phyloP scores from a whole-genome alignment of 2,329 filamentous ascomycete species.

The Calonectria henricotiae region DNA sequence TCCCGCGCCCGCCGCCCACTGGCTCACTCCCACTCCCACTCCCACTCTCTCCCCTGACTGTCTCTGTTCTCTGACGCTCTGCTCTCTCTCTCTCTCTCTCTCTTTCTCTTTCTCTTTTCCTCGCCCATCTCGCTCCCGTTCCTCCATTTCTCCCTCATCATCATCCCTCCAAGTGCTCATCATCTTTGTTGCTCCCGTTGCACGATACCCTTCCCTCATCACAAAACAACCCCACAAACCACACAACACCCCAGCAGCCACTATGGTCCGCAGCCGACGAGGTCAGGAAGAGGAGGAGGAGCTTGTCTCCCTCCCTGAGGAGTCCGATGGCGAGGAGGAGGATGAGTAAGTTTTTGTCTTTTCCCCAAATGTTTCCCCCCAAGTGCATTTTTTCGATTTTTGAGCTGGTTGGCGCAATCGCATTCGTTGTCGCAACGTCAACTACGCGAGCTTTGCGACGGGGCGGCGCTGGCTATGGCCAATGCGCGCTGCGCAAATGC shows the following conservation, averaged over 20 bases:
- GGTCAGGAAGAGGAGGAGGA: conserved; percentile 65
- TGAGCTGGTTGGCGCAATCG: conserved; percentile 38
- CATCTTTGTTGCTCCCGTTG: conserved; percentile 14
- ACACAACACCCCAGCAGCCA: conserved; percentile 5
- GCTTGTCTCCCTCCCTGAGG: conserved; percentile 70
- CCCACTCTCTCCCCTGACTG: conserved; percentile 22
- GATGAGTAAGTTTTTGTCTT: conserved; percentile 66
- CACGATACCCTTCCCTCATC: conserved; percentile 14
- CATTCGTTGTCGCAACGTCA: conserved; percentile 28
- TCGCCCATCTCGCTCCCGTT: conserved; percentile 8
- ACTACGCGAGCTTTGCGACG: conserved; percentile 40
- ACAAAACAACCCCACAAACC: conserved; percentile 16
- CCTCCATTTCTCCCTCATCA: conserved; percentile 20
- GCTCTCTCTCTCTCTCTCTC: conserved; percentile 25
- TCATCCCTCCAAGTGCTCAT: conserved; percentile 26
- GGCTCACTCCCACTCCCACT: conserved; percentile 16
- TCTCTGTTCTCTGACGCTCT: conserved; percentile 27
- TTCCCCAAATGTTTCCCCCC: conserved; percentile 14
- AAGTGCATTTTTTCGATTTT: conserved; percentile 34
- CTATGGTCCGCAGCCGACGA: conserved; percentile 38
- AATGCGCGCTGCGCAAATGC: conserved; percentile 42
- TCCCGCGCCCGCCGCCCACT: conserved; percentile 26
- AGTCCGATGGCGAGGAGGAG: conserved; percentile 68
- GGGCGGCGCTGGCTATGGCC: conserved; percentile 30
- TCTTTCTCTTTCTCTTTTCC: conserved; percentile 22